A percentile compares a stretch with the other conserved stretches of the same genome.
Conservation (phyloP, 768 basidiomycete species). For the Amanita pseudoporphyria region DNA sequence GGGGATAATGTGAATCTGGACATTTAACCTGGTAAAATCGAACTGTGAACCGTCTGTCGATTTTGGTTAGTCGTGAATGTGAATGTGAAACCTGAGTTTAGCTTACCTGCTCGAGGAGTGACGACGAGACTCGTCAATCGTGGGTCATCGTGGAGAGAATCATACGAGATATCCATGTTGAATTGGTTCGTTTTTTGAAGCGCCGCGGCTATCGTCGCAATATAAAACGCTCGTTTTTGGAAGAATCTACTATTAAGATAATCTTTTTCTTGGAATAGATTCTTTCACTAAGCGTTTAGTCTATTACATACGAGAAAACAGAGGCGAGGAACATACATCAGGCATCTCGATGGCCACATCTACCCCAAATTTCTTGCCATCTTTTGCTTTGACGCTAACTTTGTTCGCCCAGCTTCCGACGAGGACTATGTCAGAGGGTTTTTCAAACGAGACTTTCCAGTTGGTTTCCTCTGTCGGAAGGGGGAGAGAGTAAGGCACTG, state of each 20-base stretch:
- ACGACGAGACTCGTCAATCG: slow-evolving; percentile 60
- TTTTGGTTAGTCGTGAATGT: slow-evolving; percentile 18
- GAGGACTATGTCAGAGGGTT: slow-evolving; percentile 65
- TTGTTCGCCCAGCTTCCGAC: slow-evolving; percentile 86
- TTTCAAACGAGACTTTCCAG: slow-evolving; percentile 81
- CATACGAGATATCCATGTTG: slow-evolving; percentile 52
- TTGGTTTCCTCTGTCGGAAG: slow-evolving; percentile 70
- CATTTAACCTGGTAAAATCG: slow-evolving; percentile 61
- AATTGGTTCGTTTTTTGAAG: slow-evolving; percentile 37
- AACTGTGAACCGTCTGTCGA: slow-evolving; percentile 36
- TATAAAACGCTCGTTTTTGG: slow-evolving; percentile 86
- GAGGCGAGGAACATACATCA: slow-evolving; percentile 34
- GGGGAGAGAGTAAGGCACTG: slow-evolving; percentile 63
- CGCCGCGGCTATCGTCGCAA: slow-evolving; percentile 66
- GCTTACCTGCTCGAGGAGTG: slow-evolving; percentile 41
- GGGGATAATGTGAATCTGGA: slow-evolving; percentile 68
- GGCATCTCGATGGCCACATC: slow-evolving; percentile 89
- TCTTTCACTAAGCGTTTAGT: slow-evolving; percentile 24
- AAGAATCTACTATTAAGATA: slow-evolving; percentile 84
- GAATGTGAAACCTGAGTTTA: slow-evolving; percentile 7
- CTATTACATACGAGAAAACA: neutral
- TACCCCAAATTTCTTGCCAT: slow-evolving; percentile 53
- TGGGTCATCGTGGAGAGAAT: slow-evolving; percentile 48
- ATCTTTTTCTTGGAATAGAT: slow-evolving; percentile 93
- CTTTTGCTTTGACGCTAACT: slow-evolving; percentile 62